phyloP scores from a whole-genome alignment of 345 rosid species.

The Eucalyptus curtisii region DNA sequence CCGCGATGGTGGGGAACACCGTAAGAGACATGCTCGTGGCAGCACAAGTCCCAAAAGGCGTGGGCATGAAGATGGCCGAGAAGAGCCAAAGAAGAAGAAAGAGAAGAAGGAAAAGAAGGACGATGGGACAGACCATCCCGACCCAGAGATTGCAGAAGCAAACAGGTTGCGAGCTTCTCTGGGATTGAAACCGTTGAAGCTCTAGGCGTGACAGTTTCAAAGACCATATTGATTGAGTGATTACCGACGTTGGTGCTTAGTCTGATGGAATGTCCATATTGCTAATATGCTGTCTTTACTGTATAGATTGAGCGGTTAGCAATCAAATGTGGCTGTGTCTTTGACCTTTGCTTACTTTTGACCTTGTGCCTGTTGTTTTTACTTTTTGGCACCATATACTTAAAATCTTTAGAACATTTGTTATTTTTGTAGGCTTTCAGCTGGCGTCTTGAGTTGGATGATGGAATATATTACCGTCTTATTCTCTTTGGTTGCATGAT shows the following conservation, averaged over 20 bases:
- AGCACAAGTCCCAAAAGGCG: conserved; percentile 39
- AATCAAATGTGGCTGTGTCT: neutral
- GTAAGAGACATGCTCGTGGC: conserved; percentile 48
- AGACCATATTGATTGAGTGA: neutral
- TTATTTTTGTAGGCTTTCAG: neutral
- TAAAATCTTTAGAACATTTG: neutral
- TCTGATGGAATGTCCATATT: neutral
- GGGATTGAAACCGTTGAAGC: conserved; percentile 60
- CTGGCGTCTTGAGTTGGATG: neutral
- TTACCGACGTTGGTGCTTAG: neutral
- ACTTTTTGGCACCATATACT: neutral
- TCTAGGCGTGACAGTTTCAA: neutral
- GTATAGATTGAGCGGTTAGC: neutral
- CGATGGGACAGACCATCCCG: conserved; percentile 77
- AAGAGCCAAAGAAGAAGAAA: conserved; percentile 74
- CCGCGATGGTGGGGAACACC: conserved; percentile 5
- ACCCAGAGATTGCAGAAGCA: conserved; percentile 91
- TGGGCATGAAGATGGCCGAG: conserved; percentile 18
- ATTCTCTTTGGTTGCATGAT: neutral
- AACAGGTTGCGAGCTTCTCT: conserved; percentile 68
- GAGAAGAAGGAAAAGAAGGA: conserved; percentile 66
- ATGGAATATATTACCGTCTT: neutral
- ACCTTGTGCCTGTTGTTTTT: neutral
- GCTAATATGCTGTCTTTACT: neutral
- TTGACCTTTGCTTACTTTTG: neutral